A percentile compares a stretch with the other conserved stretches of the same genome.
Conservation (phyloP, 163 green algal species). For the Scenedesmus sp. region DNA sequence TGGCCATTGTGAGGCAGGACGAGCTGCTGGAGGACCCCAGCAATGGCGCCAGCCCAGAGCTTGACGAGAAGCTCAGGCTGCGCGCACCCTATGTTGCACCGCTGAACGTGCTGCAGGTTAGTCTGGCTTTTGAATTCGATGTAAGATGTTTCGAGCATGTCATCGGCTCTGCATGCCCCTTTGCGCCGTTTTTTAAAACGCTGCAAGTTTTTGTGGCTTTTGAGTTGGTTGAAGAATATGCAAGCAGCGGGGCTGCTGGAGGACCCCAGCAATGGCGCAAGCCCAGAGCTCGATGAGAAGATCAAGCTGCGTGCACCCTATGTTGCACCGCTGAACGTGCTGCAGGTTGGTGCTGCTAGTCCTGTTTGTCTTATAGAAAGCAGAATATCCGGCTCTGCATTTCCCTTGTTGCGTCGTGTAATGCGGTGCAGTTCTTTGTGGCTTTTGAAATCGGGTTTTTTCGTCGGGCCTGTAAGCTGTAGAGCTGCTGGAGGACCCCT, state of each 20-base stretch:
- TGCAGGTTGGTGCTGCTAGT: too few relatives aligned
- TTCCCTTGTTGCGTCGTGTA: too few relatives aligned
- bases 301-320: constrained; percentile 88
- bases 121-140: not conserved
- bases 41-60: constrained; percentile 64
- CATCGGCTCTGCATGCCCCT: too few relatives aligned
- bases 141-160: too few relatives aligned
- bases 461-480: too few relatives aligned
- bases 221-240: too few relatives aligned
- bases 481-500: constrained; percentile 66
- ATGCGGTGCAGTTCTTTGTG: too few relatives aligned
- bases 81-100: constrained; percentile 90
- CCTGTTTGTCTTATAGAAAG: too few relatives aligned
- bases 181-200: too few relatives aligned
- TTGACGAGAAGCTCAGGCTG: constrained; percentile 90
- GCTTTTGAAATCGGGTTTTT: too few relatives aligned
- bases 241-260: constrained; percentile 63
- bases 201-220: too few relatives aligned
- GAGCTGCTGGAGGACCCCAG: constrained; percentile 66
- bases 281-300: constrained; percentile 84
- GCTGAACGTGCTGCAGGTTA: constrained; percentile 92
- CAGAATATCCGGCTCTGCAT: too few relatives aligned
- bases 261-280: constrained; percentile 55
- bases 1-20: constrained; percentile 72
- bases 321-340: constrained; percentile 92